Evolutionary conservation across 75 land plant species (phyloP).

Genomic region (Chamaecyparis obtusa): DNA sequence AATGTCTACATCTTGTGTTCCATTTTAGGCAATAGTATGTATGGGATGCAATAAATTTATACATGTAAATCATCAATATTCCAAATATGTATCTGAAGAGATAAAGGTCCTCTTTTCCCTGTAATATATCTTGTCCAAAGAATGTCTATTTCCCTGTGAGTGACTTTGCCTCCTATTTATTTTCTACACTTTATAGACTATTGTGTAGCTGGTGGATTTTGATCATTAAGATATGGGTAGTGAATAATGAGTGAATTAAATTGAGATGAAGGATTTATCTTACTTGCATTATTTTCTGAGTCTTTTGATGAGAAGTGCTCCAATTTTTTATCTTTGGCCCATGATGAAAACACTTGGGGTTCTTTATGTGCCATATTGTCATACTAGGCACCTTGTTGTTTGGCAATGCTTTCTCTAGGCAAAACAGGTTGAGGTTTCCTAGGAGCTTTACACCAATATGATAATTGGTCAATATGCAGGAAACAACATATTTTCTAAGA

Average conservation of each 20-base stretch:
- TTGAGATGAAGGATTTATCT: constrained; percentile 31
- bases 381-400: constrained; percentile 32
- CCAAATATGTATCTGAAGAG: background rate
- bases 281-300: constrained; percentile 14
- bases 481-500: background rate
- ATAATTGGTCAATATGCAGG: background rate
- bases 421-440: constrained; percentile 72
- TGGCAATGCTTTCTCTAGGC: constrained; percentile 56
- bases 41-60: too few relatives aligned
- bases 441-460: constrained; percentile 38
- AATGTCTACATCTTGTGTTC: background rate
- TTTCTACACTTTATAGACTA: background rate
- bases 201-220: background rate
- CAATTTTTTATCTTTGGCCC: background rate
- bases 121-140: background rate
- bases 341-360: background rate
- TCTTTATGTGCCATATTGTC: constrained; percentile 19
- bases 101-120: background rate
- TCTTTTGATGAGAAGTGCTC: background rate
- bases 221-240: background rate
- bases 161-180: too few relatives aligned
- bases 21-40: too few relatives aligned
- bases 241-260: background rate
- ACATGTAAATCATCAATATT: too few relatives aligned
- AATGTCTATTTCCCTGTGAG: background rate